Evolutionary conservation across 2,329 filamentous ascomycete species (phyloP).

Genomic region (Trichoderma atrobrunneum): DNA sequence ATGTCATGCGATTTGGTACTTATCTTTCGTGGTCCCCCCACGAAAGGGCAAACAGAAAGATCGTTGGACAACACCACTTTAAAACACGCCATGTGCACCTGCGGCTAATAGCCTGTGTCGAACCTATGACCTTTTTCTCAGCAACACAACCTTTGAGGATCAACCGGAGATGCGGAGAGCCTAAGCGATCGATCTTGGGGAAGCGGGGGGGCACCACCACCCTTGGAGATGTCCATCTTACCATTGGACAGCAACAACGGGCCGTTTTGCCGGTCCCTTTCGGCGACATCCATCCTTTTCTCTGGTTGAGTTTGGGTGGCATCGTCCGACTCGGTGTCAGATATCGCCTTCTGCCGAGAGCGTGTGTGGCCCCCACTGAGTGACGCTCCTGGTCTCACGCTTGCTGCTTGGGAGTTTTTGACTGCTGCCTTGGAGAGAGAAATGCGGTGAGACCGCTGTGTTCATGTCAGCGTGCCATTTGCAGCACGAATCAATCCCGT

Average conservation of each 20-base stretch:
- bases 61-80: background rate
- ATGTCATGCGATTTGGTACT: conserved; percentile 9
- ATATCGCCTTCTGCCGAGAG: background rate
- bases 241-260: background rate
- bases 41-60: background rate
- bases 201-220: background rate
- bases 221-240: background rate
- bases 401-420: background rate
- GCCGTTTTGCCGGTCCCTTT: background rate
- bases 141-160: background rate
- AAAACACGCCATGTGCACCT: background rate
- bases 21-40: background rate
- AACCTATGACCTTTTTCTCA: background rate
- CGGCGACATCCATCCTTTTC: background rate
- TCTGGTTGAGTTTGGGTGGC: background rate
- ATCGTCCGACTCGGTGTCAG: background rate
- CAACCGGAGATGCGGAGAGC: conserved; percentile 7
- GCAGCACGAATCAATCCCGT: background rate
- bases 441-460: background rate
- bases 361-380: background rate
- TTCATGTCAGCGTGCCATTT: background rate
- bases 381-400: background rate
- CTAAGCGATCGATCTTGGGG: conserved; percentile 12
- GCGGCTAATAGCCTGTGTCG: background rate
- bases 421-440: background rate